Percentiles rank a stretch among this genome's conserved stretches.
Conservation (phyloP, 441 rosid species). For the Syzygium syzygioides region DNA sequence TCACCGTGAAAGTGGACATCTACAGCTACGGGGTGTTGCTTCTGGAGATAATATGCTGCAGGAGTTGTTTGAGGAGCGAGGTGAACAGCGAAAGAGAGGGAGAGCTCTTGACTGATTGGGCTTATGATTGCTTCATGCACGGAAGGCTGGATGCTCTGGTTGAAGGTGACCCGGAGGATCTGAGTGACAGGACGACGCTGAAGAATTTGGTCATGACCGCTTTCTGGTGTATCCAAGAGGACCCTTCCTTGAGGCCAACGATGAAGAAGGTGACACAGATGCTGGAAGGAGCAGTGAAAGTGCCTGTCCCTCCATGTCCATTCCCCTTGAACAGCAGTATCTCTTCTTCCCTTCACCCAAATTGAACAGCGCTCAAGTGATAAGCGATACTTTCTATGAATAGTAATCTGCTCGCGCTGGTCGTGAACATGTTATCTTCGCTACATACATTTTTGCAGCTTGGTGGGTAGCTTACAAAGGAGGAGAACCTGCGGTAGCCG, state of each 20-base stretch:
- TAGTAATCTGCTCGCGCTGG: background rate
- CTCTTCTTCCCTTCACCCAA: background rate
- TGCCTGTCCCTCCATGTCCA: constrained; percentile 23
- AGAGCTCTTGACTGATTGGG: constrained; percentile 24
- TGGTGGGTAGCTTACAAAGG: background rate
- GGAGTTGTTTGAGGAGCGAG: background rate
- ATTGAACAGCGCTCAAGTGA: background rate
- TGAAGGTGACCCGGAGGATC: constrained; percentile 19
- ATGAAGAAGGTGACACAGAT: constrained; percentile 26
- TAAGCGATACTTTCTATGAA: background rate
- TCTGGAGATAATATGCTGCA: constrained; percentile 17
- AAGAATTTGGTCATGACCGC: constrained; percentile 25
- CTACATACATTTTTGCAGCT: background rate
- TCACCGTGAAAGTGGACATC: constrained; percentile 33
- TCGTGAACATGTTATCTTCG: background rate
- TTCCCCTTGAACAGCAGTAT: background rate
- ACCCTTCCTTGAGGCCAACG: constrained; percentile 26
- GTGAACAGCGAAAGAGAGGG: background rate
- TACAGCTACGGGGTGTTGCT: constrained; percentile 46
- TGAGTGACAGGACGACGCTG: constrained; percentile 2
- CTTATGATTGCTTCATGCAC: constrained; percentile 21
- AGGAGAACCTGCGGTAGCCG: background rate
- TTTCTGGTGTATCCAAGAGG: constrained; percentile 40
- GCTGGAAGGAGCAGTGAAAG: constrained; percentile 29
- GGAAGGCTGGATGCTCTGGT: constrained; percentile 8